A percentile compares a stretch with the other conserved stretches of the same genome.
Evolutionary conservation across 441 rosid genomes (phyloP).

Genomic region (Jatropha multifida): DNA sequence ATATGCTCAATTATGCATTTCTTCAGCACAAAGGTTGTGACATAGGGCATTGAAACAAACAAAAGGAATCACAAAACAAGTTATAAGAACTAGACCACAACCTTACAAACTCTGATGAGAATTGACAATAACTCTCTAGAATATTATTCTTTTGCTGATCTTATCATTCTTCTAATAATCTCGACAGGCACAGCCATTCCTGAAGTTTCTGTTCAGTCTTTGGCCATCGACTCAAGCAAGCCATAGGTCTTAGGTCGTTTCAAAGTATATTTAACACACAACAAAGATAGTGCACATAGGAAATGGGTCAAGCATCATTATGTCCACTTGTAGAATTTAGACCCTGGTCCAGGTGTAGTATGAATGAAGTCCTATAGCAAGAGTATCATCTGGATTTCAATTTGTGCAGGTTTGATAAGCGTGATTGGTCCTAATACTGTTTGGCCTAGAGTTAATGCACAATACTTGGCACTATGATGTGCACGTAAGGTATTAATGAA

Average conservation of each 20-base stretch:
- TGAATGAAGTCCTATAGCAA: not conserved
- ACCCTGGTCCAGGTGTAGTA: not conserved
- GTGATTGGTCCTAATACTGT: no score
- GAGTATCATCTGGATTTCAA: not conserved
- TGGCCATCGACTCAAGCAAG: not conserved
- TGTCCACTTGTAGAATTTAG: no score
- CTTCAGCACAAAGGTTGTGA: not conserved
- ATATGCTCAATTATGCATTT: not conserved
- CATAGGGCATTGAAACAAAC: not conserved
- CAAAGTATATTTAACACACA: not conserved
- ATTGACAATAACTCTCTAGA: not conserved
- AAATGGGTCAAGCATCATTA: not conserved
- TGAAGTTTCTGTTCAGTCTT: not conserved
- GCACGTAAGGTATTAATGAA: no score
- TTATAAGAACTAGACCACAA: not conserved
- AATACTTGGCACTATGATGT: not conserved
- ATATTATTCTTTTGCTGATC: not conserved
- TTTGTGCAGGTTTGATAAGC: not conserved
- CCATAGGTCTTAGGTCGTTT: not conserved
- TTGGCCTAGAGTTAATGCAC: not conserved
- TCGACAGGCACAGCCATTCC: not conserved
- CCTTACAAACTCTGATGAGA: not conserved
- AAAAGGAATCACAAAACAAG: slow-evolving; percentile 2
- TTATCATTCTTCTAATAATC: not conserved
- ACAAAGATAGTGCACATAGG: not conserved